Evolutionary conservation across 352 stramenopile genomes (phyloP), one percentile per base, ranked within the genome.

Genomic region (Globisporangium ultimum): DNA sequence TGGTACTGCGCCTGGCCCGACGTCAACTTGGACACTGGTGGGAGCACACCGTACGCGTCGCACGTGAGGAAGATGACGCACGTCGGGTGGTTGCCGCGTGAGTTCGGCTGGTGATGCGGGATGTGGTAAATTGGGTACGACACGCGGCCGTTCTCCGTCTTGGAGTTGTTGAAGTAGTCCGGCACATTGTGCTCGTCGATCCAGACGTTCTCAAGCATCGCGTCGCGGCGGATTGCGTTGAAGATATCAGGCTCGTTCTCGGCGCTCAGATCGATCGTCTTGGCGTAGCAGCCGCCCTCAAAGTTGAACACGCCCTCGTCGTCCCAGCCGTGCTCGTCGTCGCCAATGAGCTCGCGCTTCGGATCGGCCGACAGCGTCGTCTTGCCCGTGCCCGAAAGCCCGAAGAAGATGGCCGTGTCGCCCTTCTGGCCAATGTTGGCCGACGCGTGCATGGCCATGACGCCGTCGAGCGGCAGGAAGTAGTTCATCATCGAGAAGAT

Each of bases 271-370:
- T 98, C 93, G 67, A 98, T 98, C 17, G 92, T 98, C 85, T 98
- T 98, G 63, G 96, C 96, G 74, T 98, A 98, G 79, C 96, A 98
- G 38, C 96, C 96, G 61, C 96, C 96, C 72, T 98, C 96, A 80
- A 99, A 98, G 81, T 99, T 98, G 78, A 98, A 99, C 58, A 99
- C 84, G 58, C 96, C 95, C 53, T 89, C 66, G 48, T 80, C 61
- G 63, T 84, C 74, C 74, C 74, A 84, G 58, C 71, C 74, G 58
- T 84, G 74, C 60, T 84, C 74, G 66, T 99, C 95, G 66, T 98
- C 96, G 53, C 96, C 96, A 64, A 99, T 98, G 51, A 99, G 81
- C 58, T 88, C 76, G 40, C 87, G 81, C 65, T 87, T 89, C 5
- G 88, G 88, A 70, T 97, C 88, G 41, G 88, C 84, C 58, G 78